These are phyloP conservation scores for Trichoderma sp. DNA, from an alignment of 2,329 filamentous ascomycete genomes.

Conservation along the genomic window DNA sequence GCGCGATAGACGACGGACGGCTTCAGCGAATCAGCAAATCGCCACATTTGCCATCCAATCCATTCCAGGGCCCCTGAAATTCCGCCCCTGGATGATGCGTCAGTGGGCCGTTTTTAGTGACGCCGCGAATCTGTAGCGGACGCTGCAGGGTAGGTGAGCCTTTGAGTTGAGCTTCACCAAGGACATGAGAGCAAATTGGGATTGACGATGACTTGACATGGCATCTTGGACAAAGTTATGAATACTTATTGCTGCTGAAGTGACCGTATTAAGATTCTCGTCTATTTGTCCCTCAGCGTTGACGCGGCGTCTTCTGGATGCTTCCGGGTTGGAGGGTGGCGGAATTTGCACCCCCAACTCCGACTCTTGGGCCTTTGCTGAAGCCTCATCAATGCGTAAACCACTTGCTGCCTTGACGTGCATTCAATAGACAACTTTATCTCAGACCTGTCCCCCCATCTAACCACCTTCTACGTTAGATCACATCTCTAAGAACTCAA, in stretches of 20 bases:
- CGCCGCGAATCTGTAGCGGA: neutral
- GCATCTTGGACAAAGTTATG: neutral
- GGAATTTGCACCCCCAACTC: slow-evolving; percentile 13
- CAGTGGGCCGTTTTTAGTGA: slow-evolving; percentile 11
- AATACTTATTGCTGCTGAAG: too few relatives aligned
- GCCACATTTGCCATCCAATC: slow-evolving; percentile 18
- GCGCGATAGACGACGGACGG: slow-evolving; percentile 1
- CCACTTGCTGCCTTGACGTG: slow-evolving; percentile 26
- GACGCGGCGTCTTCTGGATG: neutral
- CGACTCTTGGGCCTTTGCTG: neutral
- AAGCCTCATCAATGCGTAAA: slow-evolving; percentile 27
- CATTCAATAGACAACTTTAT: neutral
- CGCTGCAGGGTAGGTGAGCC: slow-evolving; percentile 14
- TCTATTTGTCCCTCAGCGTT: neutral
- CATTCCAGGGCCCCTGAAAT: slow-evolving; percentile 28
- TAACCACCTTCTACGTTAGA: too few relatives aligned
- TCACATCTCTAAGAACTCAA: too few relatives aligned
- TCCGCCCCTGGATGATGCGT: slow-evolving; percentile 26
- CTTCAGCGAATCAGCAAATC: neutral
- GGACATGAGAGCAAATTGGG: neutral
- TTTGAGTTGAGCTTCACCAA: neutral
- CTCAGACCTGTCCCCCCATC: neutral
- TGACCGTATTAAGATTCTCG: too few relatives aligned
- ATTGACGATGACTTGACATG: neutral
- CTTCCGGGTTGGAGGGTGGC: neutral